A percentile compares a stretch with the other conserved stretches of the same genome.
Conservation (phyloP, 78 protist species). For the Tieghemostelium lacteum region DNA sequence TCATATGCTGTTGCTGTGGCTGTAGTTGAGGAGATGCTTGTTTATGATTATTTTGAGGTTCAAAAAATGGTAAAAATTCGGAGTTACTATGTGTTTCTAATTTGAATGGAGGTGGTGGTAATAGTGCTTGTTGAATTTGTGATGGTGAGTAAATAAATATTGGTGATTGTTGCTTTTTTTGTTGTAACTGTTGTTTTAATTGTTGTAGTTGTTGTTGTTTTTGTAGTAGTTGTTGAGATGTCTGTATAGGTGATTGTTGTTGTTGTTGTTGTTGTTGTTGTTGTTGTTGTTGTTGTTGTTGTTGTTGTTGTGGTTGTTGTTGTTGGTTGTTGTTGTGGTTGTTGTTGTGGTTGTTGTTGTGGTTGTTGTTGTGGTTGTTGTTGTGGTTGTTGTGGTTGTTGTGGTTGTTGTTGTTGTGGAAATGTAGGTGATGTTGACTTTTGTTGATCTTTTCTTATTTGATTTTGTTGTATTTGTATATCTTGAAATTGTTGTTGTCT, state of each 20-base stretch:
- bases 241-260: background rate
- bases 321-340: background rate
- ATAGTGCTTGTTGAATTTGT: background rate
- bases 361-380: background rate
- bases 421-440: background rate
- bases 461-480: background rate
- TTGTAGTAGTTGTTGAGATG: background rate
- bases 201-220: constrained; percentile 21
- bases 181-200: too few relatives aligned
- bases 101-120: background rate
- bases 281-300: background rate
- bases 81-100: too few relatives aligned
- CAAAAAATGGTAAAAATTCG: too few relatives aligned
- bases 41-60: too few relatives aligned
- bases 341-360: constrained; percentile 25
- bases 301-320: background rate
- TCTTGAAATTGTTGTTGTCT: background rate
- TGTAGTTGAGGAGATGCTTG: too few relatives aligned
- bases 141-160: background rate
- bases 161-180: too few relatives aligned
- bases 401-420: background rate
- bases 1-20: background rate
- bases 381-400: background rate
- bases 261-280: background rate
- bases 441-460: background rate